Base-by-base conservation (phyloP, 257 asterid genomes). In the Plectranthus barbatus region DNA sequence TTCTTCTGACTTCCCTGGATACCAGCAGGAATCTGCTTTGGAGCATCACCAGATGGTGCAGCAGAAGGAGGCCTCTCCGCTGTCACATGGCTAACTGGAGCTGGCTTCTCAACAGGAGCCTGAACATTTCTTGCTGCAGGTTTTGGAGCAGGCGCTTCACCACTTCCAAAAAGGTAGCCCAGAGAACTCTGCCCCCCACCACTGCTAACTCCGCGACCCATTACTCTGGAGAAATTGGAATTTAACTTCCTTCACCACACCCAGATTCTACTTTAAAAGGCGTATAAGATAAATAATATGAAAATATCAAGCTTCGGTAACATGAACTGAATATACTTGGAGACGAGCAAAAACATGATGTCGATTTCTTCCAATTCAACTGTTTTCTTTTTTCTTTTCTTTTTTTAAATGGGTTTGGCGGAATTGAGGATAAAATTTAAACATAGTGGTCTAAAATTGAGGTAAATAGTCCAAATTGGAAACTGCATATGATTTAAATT, bases 111-210 rank as follows among this genome's bases (percentile, higher is more conserved):
- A 56, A 79, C 79, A 72, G 83, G 81, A 60, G 87, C 76, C 56
- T 73, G 81, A 19, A 40, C 76, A 36, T 58, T 77, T 41, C 39
- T 77, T 60, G 68, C 18, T 15, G 82, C 73, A 41, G 92, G 80
- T 58, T 72, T 80, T 52, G 94, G 83, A 46, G 70, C 79, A 23
- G 80, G 73, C 63, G 83, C 82, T 68, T 86, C 92, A 13, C 81
- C 81, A 20, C 81, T 65, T 76, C 96, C 96, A 45, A 88, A 85
- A 10, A 88, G 91, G 76, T 85, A 88, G 18, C 90, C 92, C 17
- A 84, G 74, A 62, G 94, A 85, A 76, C 96, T 87, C 74, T 87
- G 89, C 15, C 96, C 96, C 6, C 96, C 96, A 56, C 96, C 95
- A 18, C 83, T 79, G 79, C 95, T 88, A 68, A 80, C 90, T 73